Evolutionary conservation across 257 asterid genomes (phyloP).

Genomic region (Nicotiana obtusifolia): DNA sequence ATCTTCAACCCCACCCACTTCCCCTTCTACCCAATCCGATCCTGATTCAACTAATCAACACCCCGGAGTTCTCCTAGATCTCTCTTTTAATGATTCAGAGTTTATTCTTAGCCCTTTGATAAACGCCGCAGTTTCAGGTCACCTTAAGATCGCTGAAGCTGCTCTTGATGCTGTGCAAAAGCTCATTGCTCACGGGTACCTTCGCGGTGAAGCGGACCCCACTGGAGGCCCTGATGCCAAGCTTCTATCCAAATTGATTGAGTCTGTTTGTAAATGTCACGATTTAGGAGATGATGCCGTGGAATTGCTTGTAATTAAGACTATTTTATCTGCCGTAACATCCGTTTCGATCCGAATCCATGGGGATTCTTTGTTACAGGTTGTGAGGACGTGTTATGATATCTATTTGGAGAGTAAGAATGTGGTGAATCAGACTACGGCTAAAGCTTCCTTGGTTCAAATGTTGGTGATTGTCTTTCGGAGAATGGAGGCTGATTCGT

Average conservation of each 20-base stretch:
- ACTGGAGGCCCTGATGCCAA: conserved; percentile 71
- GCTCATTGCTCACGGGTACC: conserved; percentile 76
- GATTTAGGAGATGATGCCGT: conserved; percentile 75
- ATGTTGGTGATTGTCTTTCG: conserved; percentile 95
- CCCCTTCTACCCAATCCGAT: conserved; percentile 44
- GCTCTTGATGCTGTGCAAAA: conserved; percentile 92
- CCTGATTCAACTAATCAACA: conserved; percentile 33
- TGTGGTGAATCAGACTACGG: conserved; percentile 89
- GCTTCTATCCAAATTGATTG: conserved; percentile 59
- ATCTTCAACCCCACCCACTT: conserved; percentile 43
- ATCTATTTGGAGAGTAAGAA: conserved; percentile 80
- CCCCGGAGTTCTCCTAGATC: conserved; percentile 75
- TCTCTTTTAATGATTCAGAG: conserved; percentile 66
- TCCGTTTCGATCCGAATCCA: conserved; percentile 73
- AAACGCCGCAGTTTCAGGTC: conserved; percentile 56
- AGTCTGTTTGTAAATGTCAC: conserved; percentile 82
- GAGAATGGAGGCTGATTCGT: conserved; percentile 98
- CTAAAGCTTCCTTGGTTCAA: conserved; percentile 93
- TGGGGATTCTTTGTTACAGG: conserved; percentile 83
- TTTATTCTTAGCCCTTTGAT: conserved; percentile 69
- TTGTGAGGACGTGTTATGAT: conserved; percentile 89
- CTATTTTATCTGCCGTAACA: conserved; percentile 81
- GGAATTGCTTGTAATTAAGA: conserved; percentile 75
- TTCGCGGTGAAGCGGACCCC: conserved; percentile 85
- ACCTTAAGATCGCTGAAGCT: conserved; percentile 75